phyloP scores from a whole-genome alignment of 495 filamentous ascomycete species.

The Aspergillus sclerotiicarbonarius region DNA sequence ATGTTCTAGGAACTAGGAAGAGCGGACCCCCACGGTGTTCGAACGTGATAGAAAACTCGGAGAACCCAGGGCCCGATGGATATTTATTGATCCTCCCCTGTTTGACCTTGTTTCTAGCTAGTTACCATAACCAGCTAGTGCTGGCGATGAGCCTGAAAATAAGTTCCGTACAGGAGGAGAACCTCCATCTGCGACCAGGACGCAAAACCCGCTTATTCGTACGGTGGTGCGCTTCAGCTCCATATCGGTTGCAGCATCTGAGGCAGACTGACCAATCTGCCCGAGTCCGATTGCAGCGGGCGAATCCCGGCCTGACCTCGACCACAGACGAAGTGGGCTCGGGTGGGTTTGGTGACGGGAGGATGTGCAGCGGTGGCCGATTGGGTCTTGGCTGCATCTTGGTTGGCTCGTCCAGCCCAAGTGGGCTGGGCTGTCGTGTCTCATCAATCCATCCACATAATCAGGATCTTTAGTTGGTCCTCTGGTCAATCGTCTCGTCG shows the following conservation, averaged over 20 bases:
- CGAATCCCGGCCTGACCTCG: conserved; percentile 11
- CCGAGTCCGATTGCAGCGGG: conserved; percentile 12
- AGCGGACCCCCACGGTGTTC: not conserved
- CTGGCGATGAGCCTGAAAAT: not conserved
- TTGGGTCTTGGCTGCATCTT: conserved; percentile 18
- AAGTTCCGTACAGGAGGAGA: conserved; percentile 4
- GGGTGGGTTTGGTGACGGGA: conserved; percentile 20
- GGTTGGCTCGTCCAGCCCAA: conserved; percentile 13
- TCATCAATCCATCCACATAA: conserved; percentile 18
- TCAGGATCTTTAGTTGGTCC: conserved; percentile 17
- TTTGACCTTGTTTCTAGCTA: conserved; percentile 14
- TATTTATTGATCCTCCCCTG: conserved; percentile 6
- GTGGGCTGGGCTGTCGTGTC: conserved; percentile 22
- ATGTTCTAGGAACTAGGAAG: not conserved
- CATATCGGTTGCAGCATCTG: conserved; percentile 1
- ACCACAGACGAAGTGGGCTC: conserved; percentile 17
- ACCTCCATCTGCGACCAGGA: not conserved
- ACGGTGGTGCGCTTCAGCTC: not conserved
- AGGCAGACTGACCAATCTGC: conserved; percentile 4
- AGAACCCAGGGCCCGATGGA: no score
- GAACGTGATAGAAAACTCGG: not conserved
- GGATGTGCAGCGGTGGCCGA: conserved; percentile 19
- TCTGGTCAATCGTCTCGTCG: not conserved
- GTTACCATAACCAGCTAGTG: conserved; percentile 15
- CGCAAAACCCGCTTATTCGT: not conserved